A percentile compares a stretch with the other conserved stretches of the same genome.
Evolutionary conservation across 108 stramenopile genomes (phyloP).

Genomic region (Nannochloropsis salina): DNA sequence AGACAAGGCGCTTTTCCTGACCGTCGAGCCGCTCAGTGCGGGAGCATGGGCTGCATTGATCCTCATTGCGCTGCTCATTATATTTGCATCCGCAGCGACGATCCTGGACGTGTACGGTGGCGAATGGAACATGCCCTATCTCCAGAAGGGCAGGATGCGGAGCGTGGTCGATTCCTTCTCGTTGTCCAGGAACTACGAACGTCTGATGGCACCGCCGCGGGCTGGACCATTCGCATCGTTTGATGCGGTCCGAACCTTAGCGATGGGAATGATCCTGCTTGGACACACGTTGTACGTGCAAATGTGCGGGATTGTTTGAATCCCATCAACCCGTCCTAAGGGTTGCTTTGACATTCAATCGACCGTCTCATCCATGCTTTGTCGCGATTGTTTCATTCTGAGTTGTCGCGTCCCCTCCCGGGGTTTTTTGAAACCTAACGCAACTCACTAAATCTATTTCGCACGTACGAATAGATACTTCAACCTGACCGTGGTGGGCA

Average conservation of each 20-base stretch:
- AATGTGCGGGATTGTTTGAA: too few species aligned
- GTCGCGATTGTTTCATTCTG: too few species aligned
- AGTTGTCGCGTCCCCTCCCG: too few species aligned
- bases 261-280: neutral
- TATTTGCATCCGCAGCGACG: neutral
- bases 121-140: neutral
- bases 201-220: neutral
- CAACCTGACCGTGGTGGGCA: neutral
- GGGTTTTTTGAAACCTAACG: too few species aligned
- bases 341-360: too few species aligned
- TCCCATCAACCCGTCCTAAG: too few species aligned
- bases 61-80: neutral
- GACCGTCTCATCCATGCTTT: too few species aligned
- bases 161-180: neutral
- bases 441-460: too few species aligned
- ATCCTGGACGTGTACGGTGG: neutral
- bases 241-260: neutral
- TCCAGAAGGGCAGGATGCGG: neutral
- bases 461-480: neutral
- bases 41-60: neutral
- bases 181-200: neutral
- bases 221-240: neutral
- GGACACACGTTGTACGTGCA: neutral
- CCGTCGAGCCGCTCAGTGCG: neutral
- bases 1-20: neutral